Evolutionary conservation across 2,329 filamentous ascomycete species (phyloP).

Genomic region (Exophiala sp.): DNA sequence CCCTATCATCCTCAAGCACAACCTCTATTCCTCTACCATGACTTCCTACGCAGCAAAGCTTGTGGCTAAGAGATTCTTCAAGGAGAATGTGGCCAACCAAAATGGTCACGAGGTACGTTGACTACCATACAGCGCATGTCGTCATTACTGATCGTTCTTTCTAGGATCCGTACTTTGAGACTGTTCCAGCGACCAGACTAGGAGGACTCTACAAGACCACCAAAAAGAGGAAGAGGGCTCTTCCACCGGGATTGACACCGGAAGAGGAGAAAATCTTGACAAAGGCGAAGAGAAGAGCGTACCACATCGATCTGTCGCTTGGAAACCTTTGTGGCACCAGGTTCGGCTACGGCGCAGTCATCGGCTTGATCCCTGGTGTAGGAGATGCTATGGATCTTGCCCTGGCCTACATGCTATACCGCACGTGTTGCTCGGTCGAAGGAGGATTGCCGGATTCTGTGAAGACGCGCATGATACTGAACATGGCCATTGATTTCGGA

Average conservation of each 20-base stretch:
- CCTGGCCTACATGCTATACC: slow-evolving; percentile 72
- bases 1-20: background rate
- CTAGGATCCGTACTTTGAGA: slow-evolving; percentile 88
- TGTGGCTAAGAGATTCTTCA: slow-evolving; percentile 56
- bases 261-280: slow-evolving; percentile 81
- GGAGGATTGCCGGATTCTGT: slow-evolving; percentile 62
- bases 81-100: slow-evolving; percentile 56
- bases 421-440: slow-evolving; percentile 68
- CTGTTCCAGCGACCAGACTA: slow-evolving; percentile 66
- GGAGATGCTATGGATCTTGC: slow-evolving; percentile 73
- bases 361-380: slow-evolving; percentile 75
- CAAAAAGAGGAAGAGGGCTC: slow-evolving; percentile 80
- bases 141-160: slow-evolving; percentile 8
- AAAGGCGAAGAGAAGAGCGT: slow-evolving; percentile 79
- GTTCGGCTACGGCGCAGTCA: slow-evolving; percentile 85
- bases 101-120: slow-evolving; percentile 54
- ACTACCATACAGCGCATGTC: background rate
- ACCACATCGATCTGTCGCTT: slow-evolving; percentile 77
- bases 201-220: slow-evolving; percentile 56
- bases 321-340: slow-evolving; percentile 77
- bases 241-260: slow-evolving; percentile 76
- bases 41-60: slow-evolving; percentile 53
- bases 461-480: slow-evolving; percentile 71
- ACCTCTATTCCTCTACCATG: slow-evolving; percentile 43
- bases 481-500: slow-evolving; percentile 57